Evolutionary conservation across 225 moss, liverwort and hornwort genomes (phyloP), one percentile per base, ranked within the genome.

Genomic region (Sphagnum tenellum): DNA sequence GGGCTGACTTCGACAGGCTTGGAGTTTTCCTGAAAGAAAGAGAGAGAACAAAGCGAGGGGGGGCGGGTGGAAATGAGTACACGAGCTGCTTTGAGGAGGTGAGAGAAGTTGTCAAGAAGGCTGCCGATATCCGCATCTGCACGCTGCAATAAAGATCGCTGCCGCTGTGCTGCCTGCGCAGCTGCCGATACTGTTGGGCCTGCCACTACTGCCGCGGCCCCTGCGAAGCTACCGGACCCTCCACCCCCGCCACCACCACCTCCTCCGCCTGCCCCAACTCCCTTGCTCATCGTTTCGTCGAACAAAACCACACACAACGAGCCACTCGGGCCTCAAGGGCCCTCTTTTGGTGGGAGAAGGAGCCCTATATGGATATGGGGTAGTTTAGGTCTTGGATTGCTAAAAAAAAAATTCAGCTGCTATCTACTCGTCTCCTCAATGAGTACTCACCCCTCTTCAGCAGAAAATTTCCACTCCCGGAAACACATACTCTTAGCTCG

Each of bases 61-160:
- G 29, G 9, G 63, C 12, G 44, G n/a, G 60, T 14, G 62, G 64
- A 57, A 58, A 49, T 3, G 7, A 71, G 71, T 77, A 92, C 92
- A 76, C 93, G 81, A 29, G 96, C 92, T 13, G 92, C 93, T 67
- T 98, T 98, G 66, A 93, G 66, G 44, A 98, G 81, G 73, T 98
- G 96, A 44, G 87, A 93, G 71, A 98, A 98, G 66, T 98, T 98
- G 62, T 98, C 96, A 9, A 93, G 85, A 72, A 98, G 81, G 79
- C 83, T 83, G 49, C 81, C 90, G 67, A 98, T 98, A 49, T 98
- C 96, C 2, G 82, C 79, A 71, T 98, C 96, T 45, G 84, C 90
- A 62, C 90, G 72, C 71, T 98, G 96, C 64, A 89, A 63, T 50
- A 98, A 83, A 9, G 85, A 76, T 46, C 96, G 86, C 62, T 98